A percentile compares a stretch with the other conserved stretches of the same genome.
These are phyloP conservation scores for Parastagonospora avenae DNA, from an alignment of 2,329 filamentous ascomycete genomes.

Conservation along the genomic window DNA sequence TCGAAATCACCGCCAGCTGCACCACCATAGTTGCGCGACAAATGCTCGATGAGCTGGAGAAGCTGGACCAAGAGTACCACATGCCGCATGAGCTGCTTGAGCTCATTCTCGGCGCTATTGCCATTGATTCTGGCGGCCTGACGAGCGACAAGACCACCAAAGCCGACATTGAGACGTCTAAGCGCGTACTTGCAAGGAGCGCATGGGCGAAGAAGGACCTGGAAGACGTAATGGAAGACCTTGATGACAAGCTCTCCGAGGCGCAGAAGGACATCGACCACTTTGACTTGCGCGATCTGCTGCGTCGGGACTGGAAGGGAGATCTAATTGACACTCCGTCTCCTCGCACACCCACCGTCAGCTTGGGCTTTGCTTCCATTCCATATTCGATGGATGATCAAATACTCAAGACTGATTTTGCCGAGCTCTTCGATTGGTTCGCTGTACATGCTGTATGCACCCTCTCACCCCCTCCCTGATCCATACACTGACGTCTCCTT, in stretches of 20 bases:
- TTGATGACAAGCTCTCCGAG: conserved; percentile 47
- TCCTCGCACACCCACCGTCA: conserved; percentile 53
- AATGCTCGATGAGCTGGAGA: conserved; percentile 54
- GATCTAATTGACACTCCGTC: conserved; percentile 55
- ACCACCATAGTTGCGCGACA: conserved; percentile 54
- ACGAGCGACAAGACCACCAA: conserved; percentile 43
- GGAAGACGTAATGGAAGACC: conserved; percentile 49
- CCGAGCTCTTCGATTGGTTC: conserved; percentile 57
- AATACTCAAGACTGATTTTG: conserved; percentile 53
- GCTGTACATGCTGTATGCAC: conserved; percentile 48
- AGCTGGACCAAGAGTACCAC: conserved; percentile 53
- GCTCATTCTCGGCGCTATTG: conserved; percentile 53
- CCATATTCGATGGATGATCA: conserved; percentile 55
- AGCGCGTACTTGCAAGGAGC: conserved; percentile 50
- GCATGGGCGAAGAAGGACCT: conserved; percentile 50
- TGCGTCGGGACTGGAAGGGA: conserved; percentile 56
- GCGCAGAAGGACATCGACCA: conserved; percentile 53
- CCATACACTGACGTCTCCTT: neutral
- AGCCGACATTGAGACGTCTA: conserved; percentile 46
- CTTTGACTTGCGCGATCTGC: conserved; percentile 51
- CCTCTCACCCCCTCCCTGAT: neutral
- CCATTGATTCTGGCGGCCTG: conserved; percentile 54
- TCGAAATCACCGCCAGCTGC: conserved; percentile 53
- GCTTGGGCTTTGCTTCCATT: conserved; percentile 54
- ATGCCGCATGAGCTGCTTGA: conserved; percentile 57